These are phyloP conservation scores for Astrocystis sublimbata DNA, from an alignment of 495 filamentous ascomycete species.

Conservation along the genomic window DNA sequence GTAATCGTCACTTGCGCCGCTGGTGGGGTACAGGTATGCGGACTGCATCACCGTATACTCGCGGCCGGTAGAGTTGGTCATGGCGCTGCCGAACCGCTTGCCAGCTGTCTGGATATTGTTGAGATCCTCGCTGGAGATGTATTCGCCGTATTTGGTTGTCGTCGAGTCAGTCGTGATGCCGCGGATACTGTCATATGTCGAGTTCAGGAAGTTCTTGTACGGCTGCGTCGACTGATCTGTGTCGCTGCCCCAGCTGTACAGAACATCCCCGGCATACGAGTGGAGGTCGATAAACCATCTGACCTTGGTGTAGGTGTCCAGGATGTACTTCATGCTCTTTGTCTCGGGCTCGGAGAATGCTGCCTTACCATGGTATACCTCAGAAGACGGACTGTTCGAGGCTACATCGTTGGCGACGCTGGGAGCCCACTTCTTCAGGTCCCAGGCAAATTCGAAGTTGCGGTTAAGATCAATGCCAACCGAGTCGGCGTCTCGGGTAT, in stretches of 20 bases:
- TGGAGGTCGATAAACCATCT: conserved; percentile 48
- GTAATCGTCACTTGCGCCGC: conserved; percentile 41
- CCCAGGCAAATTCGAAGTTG: conserved; percentile 43
- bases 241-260: conserved; percentile 47
- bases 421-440: conserved; percentile 36
- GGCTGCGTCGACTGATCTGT: conserved; percentile 33
- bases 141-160: conserved; percentile 36
- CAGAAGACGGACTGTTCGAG: conserved; percentile 30
- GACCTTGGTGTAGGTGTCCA: conserved; percentile 41
- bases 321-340: conserved; percentile 35
- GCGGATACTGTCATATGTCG: conserved; percentile 38
- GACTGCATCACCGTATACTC: conserved; percentile 34
- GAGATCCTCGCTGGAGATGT: conserved; percentile 30
- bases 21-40: conserved; percentile 39
- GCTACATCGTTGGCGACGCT: conserved; percentile 24
- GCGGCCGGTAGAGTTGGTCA: conserved; percentile 32
- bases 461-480: conserved; percentile 43
- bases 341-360: conserved; percentile 43
- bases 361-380: conserved; percentile 35
- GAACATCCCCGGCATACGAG: conserved; percentile 39
- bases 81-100: conserved; percentile 27
- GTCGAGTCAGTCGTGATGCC: conserved; percentile 33
- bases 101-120: conserved; percentile 25
- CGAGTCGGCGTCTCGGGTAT: conserved; percentile 11
- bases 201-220: conserved; percentile 39